Percentiles rank a stretch among this genome's conserved stretches.
Evolutionary conservation across 768 basidiomycete genomes (phyloP).

Genomic region (Leccinum uliginosum): DNA sequence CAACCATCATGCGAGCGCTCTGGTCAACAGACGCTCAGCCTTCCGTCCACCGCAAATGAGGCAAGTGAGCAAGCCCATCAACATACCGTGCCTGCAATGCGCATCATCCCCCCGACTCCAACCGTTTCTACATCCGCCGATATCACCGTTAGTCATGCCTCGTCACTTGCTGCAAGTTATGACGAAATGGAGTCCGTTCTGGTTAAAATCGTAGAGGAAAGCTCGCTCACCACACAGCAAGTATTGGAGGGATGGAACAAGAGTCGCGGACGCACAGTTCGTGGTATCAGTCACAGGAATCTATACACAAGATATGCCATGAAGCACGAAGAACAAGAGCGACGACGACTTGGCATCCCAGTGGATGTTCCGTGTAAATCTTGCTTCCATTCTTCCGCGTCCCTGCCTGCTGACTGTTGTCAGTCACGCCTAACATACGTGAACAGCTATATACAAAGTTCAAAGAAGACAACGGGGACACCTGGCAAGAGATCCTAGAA

Average conservation of each 20-base stretch:
- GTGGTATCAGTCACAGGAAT: slow-evolving; percentile 3
- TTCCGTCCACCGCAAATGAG: neutral
- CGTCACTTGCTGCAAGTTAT: neutral
- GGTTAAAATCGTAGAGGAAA: neutral
- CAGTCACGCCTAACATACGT: neutral
- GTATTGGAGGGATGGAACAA: slow-evolving; percentile 1
- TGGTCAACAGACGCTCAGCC: neutral
- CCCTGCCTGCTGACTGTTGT: neutral
- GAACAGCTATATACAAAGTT: neutral
- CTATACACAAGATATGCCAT: neutral
- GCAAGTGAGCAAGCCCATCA: neutral
- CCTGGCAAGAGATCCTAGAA: slow-evolving; percentile 6
- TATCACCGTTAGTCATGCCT: neutral
- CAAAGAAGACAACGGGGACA: neutral
- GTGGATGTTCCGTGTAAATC: neutral
- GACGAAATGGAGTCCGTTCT: neutral
- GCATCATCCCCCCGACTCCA: neutral
- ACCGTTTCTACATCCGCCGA: too few relatives aligned
- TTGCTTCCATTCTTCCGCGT: neutral
- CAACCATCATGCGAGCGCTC: too few relatives aligned
- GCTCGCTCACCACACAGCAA: neutral
- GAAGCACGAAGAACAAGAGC: slow-evolving; percentile 4
- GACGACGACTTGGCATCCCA: neutral
- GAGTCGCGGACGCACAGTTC: neutral
- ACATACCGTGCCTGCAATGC: neutral